Conservation (phyloP, 805 yeast species). For the Kazachstania viticola region DNA sequence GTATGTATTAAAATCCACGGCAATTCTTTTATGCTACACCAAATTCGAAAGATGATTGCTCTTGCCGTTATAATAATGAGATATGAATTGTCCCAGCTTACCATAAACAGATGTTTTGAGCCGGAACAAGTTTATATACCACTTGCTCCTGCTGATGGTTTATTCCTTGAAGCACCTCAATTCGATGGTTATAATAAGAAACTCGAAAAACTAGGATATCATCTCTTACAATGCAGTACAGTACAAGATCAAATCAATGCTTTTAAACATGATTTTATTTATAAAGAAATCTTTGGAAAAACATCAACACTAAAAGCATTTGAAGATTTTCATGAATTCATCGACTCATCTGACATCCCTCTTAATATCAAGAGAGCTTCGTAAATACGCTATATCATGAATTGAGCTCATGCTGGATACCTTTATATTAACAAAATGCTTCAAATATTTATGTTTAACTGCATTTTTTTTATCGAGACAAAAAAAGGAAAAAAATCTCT, state of each 20-base stretch:
- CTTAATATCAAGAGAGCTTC: too few relatives aligned
- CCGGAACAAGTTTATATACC: slow-evolving; percentile 61
- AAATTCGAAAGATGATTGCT: slow-evolving; percentile 88
- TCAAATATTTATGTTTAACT: too few relatives aligned
- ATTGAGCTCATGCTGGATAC: too few relatives aligned
- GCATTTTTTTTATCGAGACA: too few relatives aligned
- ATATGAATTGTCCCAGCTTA: slow-evolving; percentile 57
- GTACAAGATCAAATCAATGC: too few relatives aligned
- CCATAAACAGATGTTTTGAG: slow-evolving; percentile 60
- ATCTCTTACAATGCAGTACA: too few relatives aligned
- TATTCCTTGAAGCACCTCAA: slow-evolving; percentile 73
- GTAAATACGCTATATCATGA: too few relatives aligned
- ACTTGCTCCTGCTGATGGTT: slow-evolving; percentile 85
- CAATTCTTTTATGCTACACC: slow-evolving; percentile 91
- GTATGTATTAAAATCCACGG: slow-evolving; percentile 84
- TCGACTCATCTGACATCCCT: too few relatives aligned
- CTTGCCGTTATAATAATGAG: slow-evolving; percentile 72
- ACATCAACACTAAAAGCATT: slow-evolving; percentile 46
- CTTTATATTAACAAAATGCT: too few relatives aligned
- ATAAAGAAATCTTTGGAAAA: slow-evolving; percentile 53
- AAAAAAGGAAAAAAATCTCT: too few relatives aligned
- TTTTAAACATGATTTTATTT: too few relatives aligned
- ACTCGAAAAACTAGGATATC: slow-evolving; percentile 53
- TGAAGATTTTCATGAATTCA: too few relatives aligned
- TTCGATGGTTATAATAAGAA: slow-evolving; percentile 64